Base-by-base conservation (phyloP, 768 basidiomycete species). In the Pleurotus cornucopiae region DNA sequence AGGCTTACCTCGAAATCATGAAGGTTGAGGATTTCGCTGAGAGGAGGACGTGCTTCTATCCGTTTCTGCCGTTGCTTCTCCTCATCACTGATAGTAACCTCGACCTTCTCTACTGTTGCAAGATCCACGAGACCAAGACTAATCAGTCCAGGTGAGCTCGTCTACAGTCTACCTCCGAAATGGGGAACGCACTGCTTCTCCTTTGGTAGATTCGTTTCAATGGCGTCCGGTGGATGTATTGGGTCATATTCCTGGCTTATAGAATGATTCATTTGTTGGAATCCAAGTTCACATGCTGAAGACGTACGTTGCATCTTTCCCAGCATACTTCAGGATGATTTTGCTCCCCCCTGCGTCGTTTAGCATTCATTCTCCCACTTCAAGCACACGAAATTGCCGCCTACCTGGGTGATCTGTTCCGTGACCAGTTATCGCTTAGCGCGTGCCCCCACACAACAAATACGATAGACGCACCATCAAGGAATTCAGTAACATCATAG, bases 1-100 rank as follows among this genome's bases (percentile, higher is more conserved):
- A 5, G 18, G 59, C 72, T 21, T 55, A 86, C 92, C 79, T 98
- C 95, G 64, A 98, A 97, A 69, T 98, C 95, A 69, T 98, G 94
- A 64, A 98, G 70, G 64, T 89, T 95, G 25, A 98, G 74, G 51
- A 96, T 85, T 68, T 90, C 89, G 46, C 79, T 79, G 12, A 97
- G 76, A 0, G 84, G 77, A 6, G 94, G 93, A 51, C 89, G 78
- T 20, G 81, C 77, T 13, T 76, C 71, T 21, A 88, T 65, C 16
- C 88, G 79, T 11, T 78, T 76, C 62, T 83, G 81, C 3, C 90
- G 83, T 2, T 76, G 82, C 65, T 82, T 86, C 66, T 95, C 90
- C 57, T 80, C 83, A 21, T 85, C 80, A 0, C 88, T 86, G 18
- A 91, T 73, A 55, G 78, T 76, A 49, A 85, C 80, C 54, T 83